These are phyloP conservation scores for Ramaria rubella DNA, from an alignment of 768 basidiomycete species.

Conservation along the genomic window DNA sequence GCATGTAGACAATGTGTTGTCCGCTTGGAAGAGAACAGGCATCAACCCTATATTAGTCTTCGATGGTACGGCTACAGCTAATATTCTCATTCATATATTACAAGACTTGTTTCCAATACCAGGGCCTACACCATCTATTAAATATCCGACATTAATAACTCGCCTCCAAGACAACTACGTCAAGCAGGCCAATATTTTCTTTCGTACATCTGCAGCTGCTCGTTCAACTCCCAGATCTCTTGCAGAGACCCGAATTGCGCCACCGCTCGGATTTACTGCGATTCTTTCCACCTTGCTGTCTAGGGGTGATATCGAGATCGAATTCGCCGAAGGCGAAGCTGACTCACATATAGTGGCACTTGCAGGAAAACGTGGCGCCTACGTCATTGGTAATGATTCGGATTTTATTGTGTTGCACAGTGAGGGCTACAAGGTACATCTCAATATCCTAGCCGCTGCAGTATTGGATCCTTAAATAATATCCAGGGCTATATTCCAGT, in stretches of 20 bases:
- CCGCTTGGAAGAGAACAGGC: conserved; percentile 64
- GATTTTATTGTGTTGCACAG: conserved; percentile 76
- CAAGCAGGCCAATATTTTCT: conserved; percentile 65
- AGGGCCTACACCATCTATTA: conserved; percentile 69
- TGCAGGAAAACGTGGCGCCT: conserved; percentile 65
- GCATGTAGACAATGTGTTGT: conserved; percentile 44
- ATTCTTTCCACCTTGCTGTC: conserved; percentile 2
- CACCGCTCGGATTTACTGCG: conserved; percentile 48
- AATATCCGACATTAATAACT: conserved; percentile 59
- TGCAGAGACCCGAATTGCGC: conserved; percentile 66
- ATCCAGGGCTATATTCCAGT: conserved; percentile 64
- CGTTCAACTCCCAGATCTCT: conserved; percentile 62
- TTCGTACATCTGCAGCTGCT: conserved; percentile 65
- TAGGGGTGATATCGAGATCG: conserved; percentile 4
- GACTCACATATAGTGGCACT: conserved; percentile 57
- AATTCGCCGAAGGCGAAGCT: conserved; percentile 16
- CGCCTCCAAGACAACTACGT: conserved; percentile 54
- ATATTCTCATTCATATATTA: background rate
- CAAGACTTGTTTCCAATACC: background rate
- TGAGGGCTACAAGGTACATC: conserved; percentile 45
- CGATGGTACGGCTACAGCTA: conserved; percentile 69
- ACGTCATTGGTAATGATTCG: conserved; percentile 73
- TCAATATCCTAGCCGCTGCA: background rate
- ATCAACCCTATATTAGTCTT: conserved; percentile 70
- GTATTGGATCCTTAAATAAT: background rate